These are phyloP conservation scores for Glomus cerebriforme DNA, from an alignment of 192 early-diverging fungal genomes.

Conservation along the genomic window DNA sequence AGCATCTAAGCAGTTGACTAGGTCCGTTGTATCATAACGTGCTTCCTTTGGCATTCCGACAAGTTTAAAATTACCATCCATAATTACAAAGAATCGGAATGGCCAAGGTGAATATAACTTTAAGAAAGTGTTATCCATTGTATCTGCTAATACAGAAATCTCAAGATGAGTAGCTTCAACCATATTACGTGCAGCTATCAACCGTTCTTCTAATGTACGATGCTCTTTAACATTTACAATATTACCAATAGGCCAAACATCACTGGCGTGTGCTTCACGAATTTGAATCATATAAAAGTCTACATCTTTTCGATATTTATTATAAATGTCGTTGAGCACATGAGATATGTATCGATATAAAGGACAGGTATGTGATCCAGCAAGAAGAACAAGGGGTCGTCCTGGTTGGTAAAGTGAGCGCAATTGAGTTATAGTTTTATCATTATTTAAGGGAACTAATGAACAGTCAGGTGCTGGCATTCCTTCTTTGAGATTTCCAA, in stretches of 20 bases:
- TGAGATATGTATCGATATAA: conserved; percentile 26
- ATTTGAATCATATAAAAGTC: conserved; percentile 32
- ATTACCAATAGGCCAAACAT: conserved; percentile 30
- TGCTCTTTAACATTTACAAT: conserved; percentile 9
- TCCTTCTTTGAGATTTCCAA: conserved; percentile 22
- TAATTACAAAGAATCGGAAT: conserved; percentile 21
- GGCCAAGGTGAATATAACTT: conserved; percentile 21
- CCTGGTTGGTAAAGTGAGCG: not conserved
- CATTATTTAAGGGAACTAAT: not conserved
- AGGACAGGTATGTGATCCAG: conserved; percentile 26
- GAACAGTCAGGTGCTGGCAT: conserved; percentile 23
- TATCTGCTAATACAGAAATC: conserved; percentile 20
- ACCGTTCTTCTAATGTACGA: conserved; percentile 7
- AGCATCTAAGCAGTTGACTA: conserved; percentile 18
- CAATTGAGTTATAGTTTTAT: not conserved
- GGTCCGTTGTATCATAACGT: conserved; percentile 21
- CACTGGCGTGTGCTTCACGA: conserved; percentile 26
- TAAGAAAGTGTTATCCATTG: conserved; percentile 20
- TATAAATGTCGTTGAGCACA: conserved; percentile 25
- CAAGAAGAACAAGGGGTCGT: conserved; percentile 22
- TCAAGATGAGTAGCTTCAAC: conserved; percentile 4
- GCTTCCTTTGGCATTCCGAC: conserved; percentile 28
- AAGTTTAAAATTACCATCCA: conserved; percentile 23
- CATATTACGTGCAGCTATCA: conserved; percentile 18
- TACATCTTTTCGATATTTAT: not conserved